A percentile compares a stretch with the other conserved stretches of the same genome.
These are phyloP conservation scores for Lentinus tigrinus DNA, from an alignment of 768 basidiomycete genomes.

Conservation along the genomic window DNA sequence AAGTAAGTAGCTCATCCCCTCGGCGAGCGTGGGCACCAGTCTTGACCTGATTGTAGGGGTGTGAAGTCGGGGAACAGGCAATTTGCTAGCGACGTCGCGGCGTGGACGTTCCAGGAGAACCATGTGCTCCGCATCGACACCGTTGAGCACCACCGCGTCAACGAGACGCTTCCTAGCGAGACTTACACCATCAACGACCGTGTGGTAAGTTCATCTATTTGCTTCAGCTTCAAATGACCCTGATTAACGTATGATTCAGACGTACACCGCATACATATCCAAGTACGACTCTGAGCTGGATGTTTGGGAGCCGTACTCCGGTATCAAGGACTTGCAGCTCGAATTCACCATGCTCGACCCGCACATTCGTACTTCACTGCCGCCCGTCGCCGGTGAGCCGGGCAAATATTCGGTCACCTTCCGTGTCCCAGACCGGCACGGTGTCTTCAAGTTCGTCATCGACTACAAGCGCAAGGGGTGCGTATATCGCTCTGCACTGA, in stretches of 20 bases:
- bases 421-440: conserved; percentile 91
- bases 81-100: conserved; percentile 71
- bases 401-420: conserved; percentile 82
- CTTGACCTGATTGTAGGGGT: conserved; percentile 39
- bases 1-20: conserved; percentile 42
- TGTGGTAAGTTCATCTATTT: conserved; percentile 48
- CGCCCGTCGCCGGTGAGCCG: conserved; percentile 50
- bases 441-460: conserved; percentile 96
- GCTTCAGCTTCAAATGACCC: background rate
- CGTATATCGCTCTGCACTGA: conserved; percentile 23
- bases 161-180: conserved; percentile 59
- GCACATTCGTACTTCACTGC: conserved; percentile 81
- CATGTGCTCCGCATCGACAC: conserved; percentile 76
- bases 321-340: conserved; percentile 78
- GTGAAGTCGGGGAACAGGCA: conserved; percentile 70
- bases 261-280: conserved; percentile 73
- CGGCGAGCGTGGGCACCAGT: background rate
- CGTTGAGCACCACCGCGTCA: conserved; percentile 69
- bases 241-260: conserved; percentile 39
- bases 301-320: conserved; percentile 72
- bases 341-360: conserved; percentile 99
- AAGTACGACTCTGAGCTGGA: conserved; percentile 54
- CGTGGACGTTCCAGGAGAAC: conserved; percentile 91
- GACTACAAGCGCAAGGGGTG: conserved; percentile 89
- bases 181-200: conserved; percentile 86